Percentiles rank a stretch among this genome's conserved stretches.
Evolutionary conservation across 2,329 filamentous ascomycete species (phyloP).

Genomic region (Neurospora sp.): DNA sequence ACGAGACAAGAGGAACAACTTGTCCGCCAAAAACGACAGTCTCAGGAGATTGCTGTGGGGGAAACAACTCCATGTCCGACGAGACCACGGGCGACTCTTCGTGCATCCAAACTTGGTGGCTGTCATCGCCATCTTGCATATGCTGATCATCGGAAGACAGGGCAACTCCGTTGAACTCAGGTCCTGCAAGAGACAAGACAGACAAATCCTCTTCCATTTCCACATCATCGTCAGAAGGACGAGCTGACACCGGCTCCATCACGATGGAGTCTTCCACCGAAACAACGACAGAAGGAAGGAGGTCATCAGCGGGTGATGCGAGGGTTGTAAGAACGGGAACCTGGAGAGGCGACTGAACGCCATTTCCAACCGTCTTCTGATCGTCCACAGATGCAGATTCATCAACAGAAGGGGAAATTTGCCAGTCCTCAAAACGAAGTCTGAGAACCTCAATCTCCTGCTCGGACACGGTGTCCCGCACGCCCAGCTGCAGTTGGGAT

Average conservation of each 20-base stretch:
- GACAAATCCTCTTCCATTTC: not conserved
- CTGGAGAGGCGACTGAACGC: not conserved
- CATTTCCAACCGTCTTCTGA: not conserved
- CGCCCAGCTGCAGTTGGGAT: not conserved
- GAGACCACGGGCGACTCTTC: not conserved
- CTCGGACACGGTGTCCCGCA: not conserved
- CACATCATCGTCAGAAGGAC: not conserved
- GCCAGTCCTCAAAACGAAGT: not conserved
- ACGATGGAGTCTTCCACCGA: not conserved
- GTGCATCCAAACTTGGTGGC: not conserved
- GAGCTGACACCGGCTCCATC: not conserved
- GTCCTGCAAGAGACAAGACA: not conserved
- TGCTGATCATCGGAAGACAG: not conserved
- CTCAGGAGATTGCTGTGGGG: not conserved
- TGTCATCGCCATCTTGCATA: not conserved
- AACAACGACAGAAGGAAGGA: not conserved
- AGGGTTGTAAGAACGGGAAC: not conserved
- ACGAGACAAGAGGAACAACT: not conserved
- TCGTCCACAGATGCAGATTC: not conserved
- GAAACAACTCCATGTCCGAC: not conserved
- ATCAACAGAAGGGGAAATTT: not conserved
- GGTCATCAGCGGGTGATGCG: not conserved
- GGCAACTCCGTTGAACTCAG: not conserved
- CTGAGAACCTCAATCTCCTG: not conserved
- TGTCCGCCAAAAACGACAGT: not conserved